phyloP scores from a whole-genome alignment of 2,329 filamentous ascomycete species.

The Nannizziopsis arthrosporioides region DNA sequence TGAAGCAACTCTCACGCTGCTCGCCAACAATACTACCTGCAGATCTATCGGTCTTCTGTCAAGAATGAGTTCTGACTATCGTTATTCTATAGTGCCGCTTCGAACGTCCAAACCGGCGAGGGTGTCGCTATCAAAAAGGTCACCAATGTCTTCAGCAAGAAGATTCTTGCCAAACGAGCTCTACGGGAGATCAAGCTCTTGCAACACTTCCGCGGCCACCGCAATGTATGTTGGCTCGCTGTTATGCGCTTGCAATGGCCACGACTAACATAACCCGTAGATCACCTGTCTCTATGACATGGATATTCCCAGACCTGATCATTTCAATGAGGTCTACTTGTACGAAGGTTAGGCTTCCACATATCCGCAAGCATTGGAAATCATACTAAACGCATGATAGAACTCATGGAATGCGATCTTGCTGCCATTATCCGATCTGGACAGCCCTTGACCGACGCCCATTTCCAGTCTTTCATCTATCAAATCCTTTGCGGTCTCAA shows the following conservation, averaged over 20 bases:
- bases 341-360: slow-evolving; percentile 64
- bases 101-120: slow-evolving; percentile 80
- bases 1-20: neutral
- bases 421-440: slow-evolving; percentile 96
- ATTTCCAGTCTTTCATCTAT: slow-evolving; percentile 99
- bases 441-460: slow-evolving; percentile 91
- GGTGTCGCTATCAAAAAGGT: slow-evolving; percentile 99
- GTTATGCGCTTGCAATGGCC: neutral
- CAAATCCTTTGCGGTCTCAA: slow-evolving; percentile 98
- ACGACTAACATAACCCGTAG: slow-evolving; percentile 42
- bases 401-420: slow-evolving; percentile 98
- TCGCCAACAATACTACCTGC: neutral
- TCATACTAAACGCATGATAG: slow-evolving; percentile 39
- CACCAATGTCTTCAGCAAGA: slow-evolving; percentile 99
- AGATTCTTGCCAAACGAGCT: slow-evolving; percentile 96
- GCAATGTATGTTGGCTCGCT: slow-evolving; percentile 51
- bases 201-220: slow-evolving; percentile 88
- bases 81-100: slow-evolving; percentile 56
- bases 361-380: no score
- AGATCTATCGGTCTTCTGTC: no score
- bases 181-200: slow-evolving; percentile 96
- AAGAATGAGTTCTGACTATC: neutral
- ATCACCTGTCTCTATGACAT: slow-evolving; percentile 99
- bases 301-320: slow-evolving; percentile 94
- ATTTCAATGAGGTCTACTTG: slow-evolving; percentile 98